phyloP scores from a whole-genome alignment of 2,329 filamentous ascomycete genomes.

The Aspergillus novofumigatus region DNA sequence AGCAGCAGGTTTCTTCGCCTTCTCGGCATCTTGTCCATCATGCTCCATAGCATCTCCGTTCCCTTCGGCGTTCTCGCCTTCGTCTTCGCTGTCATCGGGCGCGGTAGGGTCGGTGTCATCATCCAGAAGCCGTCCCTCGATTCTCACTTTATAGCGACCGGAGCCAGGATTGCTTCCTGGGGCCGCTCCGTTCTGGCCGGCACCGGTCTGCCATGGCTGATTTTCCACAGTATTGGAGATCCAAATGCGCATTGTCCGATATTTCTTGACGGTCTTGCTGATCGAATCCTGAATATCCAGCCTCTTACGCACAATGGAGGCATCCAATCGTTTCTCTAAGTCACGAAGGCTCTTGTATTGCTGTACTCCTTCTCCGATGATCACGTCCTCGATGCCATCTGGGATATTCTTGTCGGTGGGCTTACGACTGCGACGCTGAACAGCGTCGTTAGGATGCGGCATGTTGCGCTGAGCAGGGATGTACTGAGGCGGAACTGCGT shows the following conservation, averaged over 20 bases:
- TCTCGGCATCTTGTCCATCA: slow-evolving; percentile 41
- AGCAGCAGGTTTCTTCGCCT: slow-evolving; percentile 24
- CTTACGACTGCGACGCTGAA: slow-evolving; percentile 77
- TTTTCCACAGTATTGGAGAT: slow-evolving; percentile 92
- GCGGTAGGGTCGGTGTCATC: slow-evolving; percentile 56
- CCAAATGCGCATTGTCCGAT: slow-evolving; percentile 86
- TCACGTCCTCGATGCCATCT: slow-evolving; percentile 77
- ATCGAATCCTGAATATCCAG: slow-evolving; percentile 83
- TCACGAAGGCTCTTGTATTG: slow-evolving; percentile 82
- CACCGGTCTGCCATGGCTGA: slow-evolving; percentile 89
- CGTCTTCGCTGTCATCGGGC: slow-evolving; percentile 46
- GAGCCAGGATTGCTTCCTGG: slow-evolving; percentile 32
- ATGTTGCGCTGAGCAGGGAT: slow-evolving; percentile 35
- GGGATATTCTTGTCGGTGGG: slow-evolving; percentile 94
- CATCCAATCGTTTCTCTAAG: slow-evolving; percentile 82
- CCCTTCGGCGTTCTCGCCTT: slow-evolving; percentile 32
- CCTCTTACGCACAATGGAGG: slow-evolving; percentile 89
- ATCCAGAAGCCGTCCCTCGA: slow-evolving; percentile 80
- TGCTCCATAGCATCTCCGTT: slow-evolving; percentile 57
- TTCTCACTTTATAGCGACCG: slow-evolving; percentile 73
- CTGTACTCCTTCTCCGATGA: slow-evolving; percentile 75
- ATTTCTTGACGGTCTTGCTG: slow-evolving; percentile 70
- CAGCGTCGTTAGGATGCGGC: slow-evolving; percentile 40
- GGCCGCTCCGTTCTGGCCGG: slow-evolving; percentile 72
- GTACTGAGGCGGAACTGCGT: slow-evolving; percentile 36